phyloP scores from a whole-genome alignment of 1,284 basidiomycete species.

The Rhodofomes roseus region DNA sequence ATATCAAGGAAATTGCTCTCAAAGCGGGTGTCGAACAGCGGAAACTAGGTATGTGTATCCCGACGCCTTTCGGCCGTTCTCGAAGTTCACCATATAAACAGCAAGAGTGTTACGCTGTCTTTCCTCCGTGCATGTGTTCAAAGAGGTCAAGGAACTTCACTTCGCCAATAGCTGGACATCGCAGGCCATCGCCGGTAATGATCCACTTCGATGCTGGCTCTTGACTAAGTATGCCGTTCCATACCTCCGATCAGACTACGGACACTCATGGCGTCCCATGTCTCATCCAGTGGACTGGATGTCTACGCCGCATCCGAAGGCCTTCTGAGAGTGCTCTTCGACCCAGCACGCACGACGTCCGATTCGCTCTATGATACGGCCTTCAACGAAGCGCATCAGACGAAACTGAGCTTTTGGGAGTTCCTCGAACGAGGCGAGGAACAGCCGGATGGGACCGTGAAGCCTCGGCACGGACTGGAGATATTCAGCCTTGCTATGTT shows the following conservation, averaged over 20 bases:
- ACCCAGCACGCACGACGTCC: slow-evolving; percentile 3
- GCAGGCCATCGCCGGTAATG: slow-evolving; percentile 5
- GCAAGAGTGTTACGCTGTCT: slow-evolving; percentile 11
- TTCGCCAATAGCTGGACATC: slow-evolving; percentile 13
- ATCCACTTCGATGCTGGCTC: slow-evolving; percentile 8
- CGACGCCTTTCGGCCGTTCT: no score
- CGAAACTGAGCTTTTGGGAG: slow-evolving; percentile 8
- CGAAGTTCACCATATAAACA: not conserved
- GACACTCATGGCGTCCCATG: not conserved
- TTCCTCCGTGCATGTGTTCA: slow-evolving; percentile 11
- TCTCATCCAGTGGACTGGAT: slow-evolving; percentile 1
- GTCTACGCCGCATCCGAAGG: slow-evolving; percentile 10
- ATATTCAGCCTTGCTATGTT: slow-evolving; percentile 15
- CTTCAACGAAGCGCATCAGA: slow-evolving; percentile 8
- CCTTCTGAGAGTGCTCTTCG: slow-evolving; percentile 10
- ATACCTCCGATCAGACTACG: not conserved
- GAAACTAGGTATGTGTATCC: slow-evolving; percentile 10
- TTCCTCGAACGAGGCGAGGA: slow-evolving; percentile 9
- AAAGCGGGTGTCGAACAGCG: slow-evolving; percentile 4
- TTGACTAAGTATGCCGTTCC: not conserved
- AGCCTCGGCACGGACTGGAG: slow-evolving; percentile 5
- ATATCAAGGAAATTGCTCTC: slow-evolving; percentile 4
- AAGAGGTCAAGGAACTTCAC: slow-evolving; percentile 6
- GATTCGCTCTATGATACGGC: slow-evolving; percentile 1
- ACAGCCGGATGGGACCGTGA: slow-evolving; percentile 6